Evolutionary conservation across 1,139 yeast species (phyloP), one percentile per base, ranked within the genome.

Genomic region (Arxiozyma slooffiae): DNA sequence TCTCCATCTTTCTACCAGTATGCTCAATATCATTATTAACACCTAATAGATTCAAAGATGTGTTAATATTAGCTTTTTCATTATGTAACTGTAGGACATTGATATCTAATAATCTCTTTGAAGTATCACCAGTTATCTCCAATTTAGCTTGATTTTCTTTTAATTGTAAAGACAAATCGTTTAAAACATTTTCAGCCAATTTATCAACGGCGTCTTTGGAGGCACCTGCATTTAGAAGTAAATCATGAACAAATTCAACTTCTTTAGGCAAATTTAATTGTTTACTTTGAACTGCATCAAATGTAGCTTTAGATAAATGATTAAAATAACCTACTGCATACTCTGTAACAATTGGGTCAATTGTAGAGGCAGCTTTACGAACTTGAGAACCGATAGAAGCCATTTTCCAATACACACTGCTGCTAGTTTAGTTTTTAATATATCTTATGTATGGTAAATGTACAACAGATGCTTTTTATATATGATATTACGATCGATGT

Each of bases 321-420:
- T 84, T 82, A 52, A 87, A 80, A 61, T 89, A 90, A 1, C 97
- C 98, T 44, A 84, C 83, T 2, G 95, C 95, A 63, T 90, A 90
- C 56, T 89, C 95, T 1, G 94, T 81, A 23, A 90, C 96, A n/a
- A 89, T 81, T 1, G 90, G 82, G 60, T 92, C 97, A 48, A 90
- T 78, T 1, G 86, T 75, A 2, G 96, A 94, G 7, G 83, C 94
- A 0, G 96, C 92, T 66, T 84, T 88, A 57, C 96, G 84, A n/a
- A 90, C 82, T 65, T 84, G 85, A 37, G 72, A 59, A 21, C 72
- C 70, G 43, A 70, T 59, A 47, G 68, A 68, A 16, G 63, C 45
- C 60, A 57, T 58, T 7, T 1, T 36, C n/a, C 30, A 26, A 17
- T 26, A 24, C 11, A 30, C 7, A 11, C 36, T 30, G 2, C 4